A percentile compares a stretch with the other conserved stretches of the same genome.
phyloP scores from a whole-genome alignment of 1,284 basidiomycete species.

The Malassezia dermatis region DNA sequence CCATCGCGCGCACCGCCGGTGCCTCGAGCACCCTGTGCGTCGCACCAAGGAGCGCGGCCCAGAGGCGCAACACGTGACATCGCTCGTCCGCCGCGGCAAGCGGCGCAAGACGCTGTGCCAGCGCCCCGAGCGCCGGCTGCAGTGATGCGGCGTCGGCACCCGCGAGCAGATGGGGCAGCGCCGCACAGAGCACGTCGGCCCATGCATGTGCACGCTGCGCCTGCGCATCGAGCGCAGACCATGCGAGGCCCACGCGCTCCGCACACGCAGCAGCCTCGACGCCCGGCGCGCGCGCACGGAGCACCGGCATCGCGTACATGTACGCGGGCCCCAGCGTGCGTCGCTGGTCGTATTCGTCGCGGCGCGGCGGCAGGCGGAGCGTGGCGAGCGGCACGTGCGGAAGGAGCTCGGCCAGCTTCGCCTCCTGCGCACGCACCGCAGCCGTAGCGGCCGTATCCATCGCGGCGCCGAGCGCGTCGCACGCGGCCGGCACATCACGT shows the following conservation, averaged over 20 bases:
- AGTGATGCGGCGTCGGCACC: not conserved
- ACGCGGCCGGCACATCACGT: not conserved
- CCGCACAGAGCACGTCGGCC: not conserved
- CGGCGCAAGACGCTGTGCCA: not conserved
- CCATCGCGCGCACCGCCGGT: not conserved
- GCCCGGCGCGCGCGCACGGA: not conserved
- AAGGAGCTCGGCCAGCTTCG: not conserved
- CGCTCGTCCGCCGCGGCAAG: not conserved
- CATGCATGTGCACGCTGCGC: slow-evolving; percentile 12
- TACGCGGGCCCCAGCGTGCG: slow-evolving; percentile 12
- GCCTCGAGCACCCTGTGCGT: not conserved
- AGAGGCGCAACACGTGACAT: not conserved
- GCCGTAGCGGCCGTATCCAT: not conserved
- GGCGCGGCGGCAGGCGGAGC: slow-evolving; percentile 8
- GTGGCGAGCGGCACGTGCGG: not conserved
- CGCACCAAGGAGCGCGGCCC: slow-evolving; percentile 6
- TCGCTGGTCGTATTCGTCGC: slow-evolving; percentile 8
- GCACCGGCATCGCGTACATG: not conserved
- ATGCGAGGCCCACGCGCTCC: not conserved
- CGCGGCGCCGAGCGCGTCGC: not conserved
- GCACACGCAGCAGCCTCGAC: not conserved
- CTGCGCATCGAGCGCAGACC: slow-evolving; percentile 12
- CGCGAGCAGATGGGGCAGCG: not conserved
- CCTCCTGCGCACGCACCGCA: not conserved
- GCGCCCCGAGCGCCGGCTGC: not conserved